Evolutionary conservation across 371 early-diverging fungal genomes (phyloP).

Genomic region (Blakeslea trispora): DNA sequence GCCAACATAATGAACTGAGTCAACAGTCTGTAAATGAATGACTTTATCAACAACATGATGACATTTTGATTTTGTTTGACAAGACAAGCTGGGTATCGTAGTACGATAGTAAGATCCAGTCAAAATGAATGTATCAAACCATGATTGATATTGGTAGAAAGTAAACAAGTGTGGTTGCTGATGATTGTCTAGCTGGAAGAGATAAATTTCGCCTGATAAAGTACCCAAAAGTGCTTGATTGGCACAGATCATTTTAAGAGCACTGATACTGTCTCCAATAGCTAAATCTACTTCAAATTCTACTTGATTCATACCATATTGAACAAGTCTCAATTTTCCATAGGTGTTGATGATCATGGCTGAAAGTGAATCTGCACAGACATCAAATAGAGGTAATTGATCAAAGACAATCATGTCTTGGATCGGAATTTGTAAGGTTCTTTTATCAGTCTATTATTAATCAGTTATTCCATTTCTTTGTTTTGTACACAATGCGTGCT

Average conservation of each 20-base stretch:
- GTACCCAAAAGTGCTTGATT: not conserved
- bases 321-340: not conserved
- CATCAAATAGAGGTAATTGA: no score
- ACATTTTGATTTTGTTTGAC: not conserved
- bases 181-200: not conserved
- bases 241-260: not conserved
- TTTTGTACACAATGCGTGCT: no score
- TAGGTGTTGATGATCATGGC: not conserved
- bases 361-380: no score
- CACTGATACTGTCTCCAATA: not conserved
- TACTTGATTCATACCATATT: not conserved
- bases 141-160: not conserved
- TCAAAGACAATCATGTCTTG: no score
- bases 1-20: not conserved
- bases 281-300: not conserved
- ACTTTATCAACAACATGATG: not conserved
- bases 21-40: not conserved
- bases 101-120: not conserved
- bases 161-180: not conserved
- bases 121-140: not conserved
- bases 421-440: no score
- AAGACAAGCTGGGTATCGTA: not conserved
- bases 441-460: no score
- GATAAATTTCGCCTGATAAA: not conserved
- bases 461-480: no score